phyloP scores from a whole-genome alignment of 345 rosid species.

The Hibiscus syriacus region DNA sequence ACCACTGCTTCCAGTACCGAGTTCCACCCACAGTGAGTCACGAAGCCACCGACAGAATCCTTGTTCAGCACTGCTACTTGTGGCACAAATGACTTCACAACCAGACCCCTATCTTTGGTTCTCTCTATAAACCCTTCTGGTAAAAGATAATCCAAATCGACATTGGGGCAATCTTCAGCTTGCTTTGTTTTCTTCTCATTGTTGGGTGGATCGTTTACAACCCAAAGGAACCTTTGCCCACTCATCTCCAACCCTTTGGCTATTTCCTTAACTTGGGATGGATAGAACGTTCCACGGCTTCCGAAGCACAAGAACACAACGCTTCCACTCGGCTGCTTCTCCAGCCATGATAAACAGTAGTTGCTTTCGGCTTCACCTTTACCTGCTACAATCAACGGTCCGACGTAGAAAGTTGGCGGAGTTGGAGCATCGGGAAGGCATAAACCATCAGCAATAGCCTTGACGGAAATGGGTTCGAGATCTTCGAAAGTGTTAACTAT shows the following conservation, averaged over 20 bases:
- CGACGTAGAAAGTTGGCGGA: slow-evolving; percentile 24
- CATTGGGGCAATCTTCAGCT: slow-evolving; percentile 2
- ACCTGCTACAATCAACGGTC: slow-evolving; percentile 17
- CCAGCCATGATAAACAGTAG: slow-evolving; percentile 31
- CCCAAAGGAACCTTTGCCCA: slow-evolving; percentile 44
- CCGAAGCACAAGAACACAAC: slow-evolving; percentile 41
- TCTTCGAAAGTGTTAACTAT: slow-evolving; percentile 28
- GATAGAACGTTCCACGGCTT: slow-evolving; percentile 31
- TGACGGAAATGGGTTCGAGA: slow-evolving; percentile 23
- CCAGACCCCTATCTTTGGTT: slow-evolving; percentile 34
- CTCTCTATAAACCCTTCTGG: slow-evolving; percentile 35
- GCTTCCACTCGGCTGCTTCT: slow-evolving; percentile 30
- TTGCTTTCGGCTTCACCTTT: neutral
- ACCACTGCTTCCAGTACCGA: slow-evolving; percentile 48
- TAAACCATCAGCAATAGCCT: slow-evolving; percentile 23
- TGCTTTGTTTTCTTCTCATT: slow-evolving; percentile 22
- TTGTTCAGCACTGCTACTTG: slow-evolving; percentile 48
- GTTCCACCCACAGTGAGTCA: slow-evolving; percentile 75
- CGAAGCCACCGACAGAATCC: slow-evolving; percentile 46
- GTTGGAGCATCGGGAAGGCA: slow-evolving; percentile 10
- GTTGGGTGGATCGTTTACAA: slow-evolving; percentile 34
- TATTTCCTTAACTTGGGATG: slow-evolving; percentile 30
- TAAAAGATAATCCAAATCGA: slow-evolving; percentile 18
- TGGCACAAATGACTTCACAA: slow-evolving; percentile 55
- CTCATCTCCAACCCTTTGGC: slow-evolving; percentile 41